Conservation (phyloP, 306 rosid species). For the Fragaria nilgerrensis region DNA sequence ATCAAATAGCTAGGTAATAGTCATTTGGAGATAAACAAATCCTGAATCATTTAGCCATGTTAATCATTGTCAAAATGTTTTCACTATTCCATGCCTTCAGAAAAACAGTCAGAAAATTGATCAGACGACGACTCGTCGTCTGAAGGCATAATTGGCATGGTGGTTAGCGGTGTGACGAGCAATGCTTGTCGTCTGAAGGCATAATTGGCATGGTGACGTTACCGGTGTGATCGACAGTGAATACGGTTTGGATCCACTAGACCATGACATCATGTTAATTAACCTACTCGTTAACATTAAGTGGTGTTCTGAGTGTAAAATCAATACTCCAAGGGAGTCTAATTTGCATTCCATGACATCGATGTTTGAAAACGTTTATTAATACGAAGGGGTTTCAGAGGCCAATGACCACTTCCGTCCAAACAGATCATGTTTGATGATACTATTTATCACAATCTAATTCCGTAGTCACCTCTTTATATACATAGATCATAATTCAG, state of each 20-base stretch:
- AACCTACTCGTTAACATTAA: neutral
- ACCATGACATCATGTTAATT: neutral
- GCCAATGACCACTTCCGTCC: neutral
- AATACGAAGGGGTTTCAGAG: neutral
- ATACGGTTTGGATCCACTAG: neutral
- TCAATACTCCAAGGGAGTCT: neutral
- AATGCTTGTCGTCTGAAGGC: too few relatives aligned
- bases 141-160: too few relatives aligned
- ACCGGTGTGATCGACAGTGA: neutral
- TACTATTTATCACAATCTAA: neutral
- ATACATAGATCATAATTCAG: neutral
- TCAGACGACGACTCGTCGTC: too few relatives aligned
- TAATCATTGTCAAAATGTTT: too few relatives aligned
- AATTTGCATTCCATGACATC: neutral
- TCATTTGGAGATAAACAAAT: too few relatives aligned
- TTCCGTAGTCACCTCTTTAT: neutral
- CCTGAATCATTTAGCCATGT: neutral
- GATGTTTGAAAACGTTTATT: neutral
- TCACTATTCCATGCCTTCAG: too few relatives aligned
- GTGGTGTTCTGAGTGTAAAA: neutral
- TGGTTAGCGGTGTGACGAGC: too few relatives aligned
- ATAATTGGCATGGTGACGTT: too few relatives aligned
- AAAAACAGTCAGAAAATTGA: too few relatives aligned
- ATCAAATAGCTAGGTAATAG: too few relatives aligned
- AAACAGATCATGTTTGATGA: constrained; percentile 3